Evolutionary conservation across 2,329 filamentous ascomycete species (phyloP), one percentile per base, ranked within the genome.

Genomic region (Pseudogymnoascus sp.): DNA sequence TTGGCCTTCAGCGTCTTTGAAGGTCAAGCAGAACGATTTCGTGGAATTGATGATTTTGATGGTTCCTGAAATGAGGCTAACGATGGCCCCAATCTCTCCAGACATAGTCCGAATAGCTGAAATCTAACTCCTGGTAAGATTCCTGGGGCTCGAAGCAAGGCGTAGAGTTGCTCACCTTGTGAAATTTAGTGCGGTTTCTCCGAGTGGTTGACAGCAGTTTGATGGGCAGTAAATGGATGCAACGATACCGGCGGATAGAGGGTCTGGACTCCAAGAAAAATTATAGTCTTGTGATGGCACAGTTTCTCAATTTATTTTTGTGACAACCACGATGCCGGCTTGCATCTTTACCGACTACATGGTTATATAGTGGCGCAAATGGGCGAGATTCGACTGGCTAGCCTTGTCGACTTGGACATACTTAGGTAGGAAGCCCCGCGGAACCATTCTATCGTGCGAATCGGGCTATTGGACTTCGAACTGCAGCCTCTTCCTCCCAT

Each of bases 51-150:
- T 61, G 54, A 71, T 68, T 1, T 66, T 18, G 57, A 72, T 70
- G 22, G 71, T 66, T 11, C 66, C 67, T 3, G 67, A 67, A 18
- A 72, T 67, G 2, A 71, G 58, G 2, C 67, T 67, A 6, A 71
- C 16, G 18, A 71, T 63, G 62, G 62, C 20, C 61, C 65, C 60
- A 66, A 62, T 28, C 66, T 65, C 65, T 2, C 6, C 14, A 3
- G 39, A n/a, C 39, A 47, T 47, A 20, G 6, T 14, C 1, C 25
- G 2, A 22, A 22, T 6, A 41, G 38, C 12, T 47, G 1, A 25
- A 43, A 12, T 43, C 14, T n/a, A 25, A 7, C 4, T 43, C n/a
- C n/a, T n/a, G n/a, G n/a, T n/a, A n/a, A n/a, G n/a, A n/a, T n/a
- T n/a, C n/a, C n/a, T n/a, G n/a, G n/a, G n/a, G n/a, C n/a, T n/a